Evolutionary conservation across 352 stramenopile genomes (phyloP).

Genomic region (Aphanomyces cochlioides): DNA sequence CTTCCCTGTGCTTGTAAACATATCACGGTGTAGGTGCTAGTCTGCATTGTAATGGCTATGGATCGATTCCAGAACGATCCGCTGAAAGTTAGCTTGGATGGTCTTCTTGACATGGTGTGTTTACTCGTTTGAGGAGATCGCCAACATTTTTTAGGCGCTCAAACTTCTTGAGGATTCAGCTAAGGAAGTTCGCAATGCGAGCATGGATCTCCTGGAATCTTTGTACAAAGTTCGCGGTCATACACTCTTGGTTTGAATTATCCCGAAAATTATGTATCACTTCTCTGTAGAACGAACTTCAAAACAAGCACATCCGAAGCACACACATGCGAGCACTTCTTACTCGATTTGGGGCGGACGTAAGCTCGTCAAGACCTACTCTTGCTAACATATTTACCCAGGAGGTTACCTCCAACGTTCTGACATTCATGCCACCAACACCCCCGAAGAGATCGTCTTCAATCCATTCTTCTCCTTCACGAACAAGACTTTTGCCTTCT

Average conservation of each 20-base stretch:
- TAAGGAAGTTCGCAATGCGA: constrained; percentile 78
- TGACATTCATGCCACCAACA: too few relatives aligned
- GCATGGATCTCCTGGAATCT: constrained; percentile 59
- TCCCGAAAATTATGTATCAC: background rate
- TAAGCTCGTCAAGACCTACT: background rate
- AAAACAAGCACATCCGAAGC: constrained; percentile 67
- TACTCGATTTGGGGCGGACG: constrained; percentile 43
- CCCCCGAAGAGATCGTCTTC: too few relatives aligned
- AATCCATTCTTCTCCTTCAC: too few relatives aligned
- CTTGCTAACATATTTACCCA: too few relatives aligned
- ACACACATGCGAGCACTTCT: constrained; percentile 74
- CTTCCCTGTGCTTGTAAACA: background rate
- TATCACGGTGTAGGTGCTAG: background rate
- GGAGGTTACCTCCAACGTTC: too few relatives aligned
- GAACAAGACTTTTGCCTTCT: too few relatives aligned
- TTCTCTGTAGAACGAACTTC: constrained; percentile 48
- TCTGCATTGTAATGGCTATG: constrained; percentile 22
- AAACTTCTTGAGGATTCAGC: constrained; percentile 71
- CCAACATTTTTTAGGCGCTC: constrained; percentile 43
- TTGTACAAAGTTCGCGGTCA: constrained; percentile 69
- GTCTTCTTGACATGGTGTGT: constrained; percentile 22
- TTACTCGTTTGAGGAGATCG: background rate
- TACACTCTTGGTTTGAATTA: constrained; percentile 52
- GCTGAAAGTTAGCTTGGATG: constrained; percentile 15
- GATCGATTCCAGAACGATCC: constrained; percentile 23